phyloP scores from a whole-genome alignment of 164 flowering plant genomes.

The Litsea cubeba region DNA sequence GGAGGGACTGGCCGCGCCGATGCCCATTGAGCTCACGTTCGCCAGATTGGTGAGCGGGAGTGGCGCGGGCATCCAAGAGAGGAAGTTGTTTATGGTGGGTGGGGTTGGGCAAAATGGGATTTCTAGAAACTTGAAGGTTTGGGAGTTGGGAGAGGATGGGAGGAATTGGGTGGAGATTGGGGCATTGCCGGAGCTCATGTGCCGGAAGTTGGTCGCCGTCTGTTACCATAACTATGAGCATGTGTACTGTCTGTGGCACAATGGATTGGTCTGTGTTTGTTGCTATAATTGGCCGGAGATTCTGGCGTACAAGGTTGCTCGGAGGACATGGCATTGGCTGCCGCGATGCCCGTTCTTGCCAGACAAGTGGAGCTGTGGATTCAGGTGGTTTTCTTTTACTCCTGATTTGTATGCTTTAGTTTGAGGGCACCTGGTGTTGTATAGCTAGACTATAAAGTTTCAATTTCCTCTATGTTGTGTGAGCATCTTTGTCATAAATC shows the following conservation, averaged over 20 bases:
- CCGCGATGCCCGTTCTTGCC: slow-evolving; percentile 71
- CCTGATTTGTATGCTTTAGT: slow-evolving; percentile 50
- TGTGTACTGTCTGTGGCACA: slow-evolving; percentile 64
- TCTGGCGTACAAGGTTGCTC: slow-evolving; percentile 48
- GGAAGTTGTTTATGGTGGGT: slow-evolving; percentile 52
- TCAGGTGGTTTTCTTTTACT: slow-evolving; percentile 72
- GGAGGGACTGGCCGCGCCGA: slow-evolving; percentile 20
- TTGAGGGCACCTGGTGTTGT: slow-evolving; percentile 16
- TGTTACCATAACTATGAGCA: slow-evolving; percentile 80
- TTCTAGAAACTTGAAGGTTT: slow-evolving; percentile 47
- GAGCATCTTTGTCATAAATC: not conserved
- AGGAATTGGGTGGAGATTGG: slow-evolving; percentile 41
- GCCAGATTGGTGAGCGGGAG: slow-evolving; percentile 37
- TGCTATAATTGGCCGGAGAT: slow-evolving; percentile 84
- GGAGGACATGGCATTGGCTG: slow-evolving; percentile 81
- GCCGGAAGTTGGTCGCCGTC: slow-evolving; percentile 52
- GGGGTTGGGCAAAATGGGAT: slow-evolving; percentile 67
- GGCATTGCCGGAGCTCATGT: slow-evolving; percentile 57
- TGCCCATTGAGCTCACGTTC: slow-evolving; percentile 47
- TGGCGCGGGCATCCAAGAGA: not conserved
- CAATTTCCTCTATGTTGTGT: not conserved
- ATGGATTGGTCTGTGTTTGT: slow-evolving; percentile 61
- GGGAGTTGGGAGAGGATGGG: slow-evolving; percentile 40
- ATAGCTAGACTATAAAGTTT: not conserved
- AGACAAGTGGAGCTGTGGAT: slow-evolving; percentile 74